These are phyloP conservation scores for Juglanconis juglandina DNA, from an alignment of 2,329 filamentous ascomycete species.

Conservation along the genomic window DNA sequence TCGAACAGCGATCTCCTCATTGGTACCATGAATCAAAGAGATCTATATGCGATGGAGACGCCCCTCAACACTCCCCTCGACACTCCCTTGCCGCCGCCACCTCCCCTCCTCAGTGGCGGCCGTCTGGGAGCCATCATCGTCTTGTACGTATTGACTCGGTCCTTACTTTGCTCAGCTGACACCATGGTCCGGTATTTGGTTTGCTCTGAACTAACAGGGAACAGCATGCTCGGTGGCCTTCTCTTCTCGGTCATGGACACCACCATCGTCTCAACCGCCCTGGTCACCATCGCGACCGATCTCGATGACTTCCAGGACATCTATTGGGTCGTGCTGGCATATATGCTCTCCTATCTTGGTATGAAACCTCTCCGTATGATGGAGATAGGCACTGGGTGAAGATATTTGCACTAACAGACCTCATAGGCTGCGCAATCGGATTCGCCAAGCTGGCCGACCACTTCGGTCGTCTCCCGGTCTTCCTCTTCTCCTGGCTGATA, in stretches of 20 bases:
- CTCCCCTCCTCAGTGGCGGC: conserved; percentile 1
- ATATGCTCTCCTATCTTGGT: conserved; percentile 57
- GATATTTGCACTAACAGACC: not conserved
- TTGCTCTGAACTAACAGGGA: not conserved
- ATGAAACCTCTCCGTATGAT: conserved; percentile 11
- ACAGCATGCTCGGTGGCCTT: conserved; percentile 48
- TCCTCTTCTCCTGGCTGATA: conserved; percentile 49
- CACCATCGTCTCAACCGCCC: conserved; percentile 56
- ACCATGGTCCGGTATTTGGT: not conserved
- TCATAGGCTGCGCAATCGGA: conserved; percentile 51
- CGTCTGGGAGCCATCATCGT: conserved; percentile 12
- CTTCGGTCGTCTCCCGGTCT: conserved; percentile 50
- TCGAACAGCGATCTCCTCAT: conserved; percentile 12
- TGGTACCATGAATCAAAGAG: conserved; percentile 7
- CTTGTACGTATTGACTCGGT: conserved; percentile 2
- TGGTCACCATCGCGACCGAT: conserved; percentile 54
- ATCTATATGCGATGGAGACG: conserved; percentile 8
- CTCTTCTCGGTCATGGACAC: conserved; percentile 57
- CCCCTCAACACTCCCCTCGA: conserved; percentile 4
- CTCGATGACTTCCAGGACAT: conserved; percentile 48
- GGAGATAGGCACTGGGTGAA: too few species aligned
- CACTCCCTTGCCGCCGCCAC: not conserved
- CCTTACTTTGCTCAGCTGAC: not conserved
- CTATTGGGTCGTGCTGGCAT: conserved; percentile 54
- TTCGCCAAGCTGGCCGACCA: conserved; percentile 59